phyloP scores from a whole-genome alignment of 495 filamentous ascomycete genomes.

The Elasticomyces elasticus region DNA sequence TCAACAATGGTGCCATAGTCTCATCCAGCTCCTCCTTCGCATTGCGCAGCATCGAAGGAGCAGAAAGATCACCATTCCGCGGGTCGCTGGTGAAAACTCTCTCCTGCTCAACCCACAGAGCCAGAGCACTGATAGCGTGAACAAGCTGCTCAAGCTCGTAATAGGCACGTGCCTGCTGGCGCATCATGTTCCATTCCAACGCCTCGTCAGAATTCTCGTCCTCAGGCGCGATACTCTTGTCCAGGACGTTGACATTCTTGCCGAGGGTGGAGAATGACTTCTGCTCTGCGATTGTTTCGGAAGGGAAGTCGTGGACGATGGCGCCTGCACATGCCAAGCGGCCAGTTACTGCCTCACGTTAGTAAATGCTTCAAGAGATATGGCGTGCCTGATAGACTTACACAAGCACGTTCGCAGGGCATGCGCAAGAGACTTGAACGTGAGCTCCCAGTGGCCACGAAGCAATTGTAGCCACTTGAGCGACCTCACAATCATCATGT shows the following conservation, averaged over 20 bases:
- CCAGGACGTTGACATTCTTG: conserved; percentile 16
- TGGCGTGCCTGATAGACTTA: conserved; percentile 36
- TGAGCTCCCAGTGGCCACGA: conserved; percentile 58
- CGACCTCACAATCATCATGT: conserved; percentile 64
- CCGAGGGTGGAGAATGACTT: conserved; percentile 9
- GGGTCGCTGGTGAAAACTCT: neutral
- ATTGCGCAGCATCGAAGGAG: neutral
- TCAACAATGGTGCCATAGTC: conserved; percentile 19
- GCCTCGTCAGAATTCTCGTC: conserved; percentile 8
- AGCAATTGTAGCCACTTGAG: conserved; percentile 76
- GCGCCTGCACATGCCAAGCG: conserved; percentile 15
- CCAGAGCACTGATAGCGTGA: conserved; percentile 53
- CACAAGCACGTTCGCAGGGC: conserved; percentile 66
- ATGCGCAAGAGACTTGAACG: conserved; percentile 54
- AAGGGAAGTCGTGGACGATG: conserved; percentile 14
- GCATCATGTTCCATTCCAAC: conserved; percentile 25
- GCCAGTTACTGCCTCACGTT: conserved; percentile 15
- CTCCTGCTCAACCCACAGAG: conserved; percentile 44
- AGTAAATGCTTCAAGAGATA: neutral
- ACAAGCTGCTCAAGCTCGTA: conserved; percentile 65
- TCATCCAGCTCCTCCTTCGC: conserved; percentile 28
- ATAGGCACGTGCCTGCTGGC: conserved; percentile 50
- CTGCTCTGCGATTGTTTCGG: conserved; percentile 6
- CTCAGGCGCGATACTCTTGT: neutral
- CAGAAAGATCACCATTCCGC: neutral